Conservation (phyloP, 163 green algal species). For the Coccomyxa subellipsoidea region DNA sequence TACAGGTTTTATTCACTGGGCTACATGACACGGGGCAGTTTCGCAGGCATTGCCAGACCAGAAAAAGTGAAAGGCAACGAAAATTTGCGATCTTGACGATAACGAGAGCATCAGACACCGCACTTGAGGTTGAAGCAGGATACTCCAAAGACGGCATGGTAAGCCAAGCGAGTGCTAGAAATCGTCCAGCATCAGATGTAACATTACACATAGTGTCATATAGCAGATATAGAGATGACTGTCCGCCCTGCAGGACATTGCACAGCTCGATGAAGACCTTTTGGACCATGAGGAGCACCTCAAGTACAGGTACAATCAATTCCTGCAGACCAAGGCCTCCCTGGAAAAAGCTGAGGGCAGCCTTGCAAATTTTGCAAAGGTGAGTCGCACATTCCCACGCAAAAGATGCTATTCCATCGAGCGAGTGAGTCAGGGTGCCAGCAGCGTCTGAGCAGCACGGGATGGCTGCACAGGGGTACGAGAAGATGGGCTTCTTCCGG, state of each 20-base stretch:
- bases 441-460: neutral
- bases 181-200: too few relatives aligned
- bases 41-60: too few relatives aligned
- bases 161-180: too few relatives aligned
- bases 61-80: neutral
- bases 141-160: neutral
- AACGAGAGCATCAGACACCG: neutral
- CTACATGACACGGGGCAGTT: too few relatives aligned
- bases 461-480: conserved; percentile 52
- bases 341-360: conserved; percentile 58
- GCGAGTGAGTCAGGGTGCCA: neutral
- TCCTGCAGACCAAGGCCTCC: conserved; percentile 36
- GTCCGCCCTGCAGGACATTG: conserved; percentile 32
- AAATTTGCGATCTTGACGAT: neutral
- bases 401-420: neutral
- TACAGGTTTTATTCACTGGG: too few relatives aligned
- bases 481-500: conserved; percentile 75
- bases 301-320: conserved; percentile 61
- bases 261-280: conserved; percentile 46
- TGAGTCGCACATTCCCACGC: conserved; percentile 5
- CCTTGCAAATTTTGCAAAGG: conserved; percentile 60
- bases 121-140: neutral
- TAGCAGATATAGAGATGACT: neutral
- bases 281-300: conserved; percentile 54
- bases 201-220: too few relatives aligned